Evolutionary conservation across 2,329 filamentous ascomycete genomes (phyloP).

Genomic region (Torrubiella hemipterigena): DNA sequence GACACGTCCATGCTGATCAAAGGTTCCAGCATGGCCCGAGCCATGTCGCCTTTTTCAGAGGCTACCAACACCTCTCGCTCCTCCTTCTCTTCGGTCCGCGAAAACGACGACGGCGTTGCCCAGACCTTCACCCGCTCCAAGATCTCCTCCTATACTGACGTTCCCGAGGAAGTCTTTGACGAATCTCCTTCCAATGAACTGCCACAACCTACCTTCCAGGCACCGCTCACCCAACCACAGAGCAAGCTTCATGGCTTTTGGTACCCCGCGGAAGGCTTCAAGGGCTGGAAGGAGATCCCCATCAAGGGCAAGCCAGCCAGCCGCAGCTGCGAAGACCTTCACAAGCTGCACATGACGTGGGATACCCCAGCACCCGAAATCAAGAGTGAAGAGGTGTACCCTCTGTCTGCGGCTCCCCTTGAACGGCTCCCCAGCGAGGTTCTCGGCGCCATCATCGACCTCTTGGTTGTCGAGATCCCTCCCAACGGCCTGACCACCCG

Average conservation of each 20-base stretch:
- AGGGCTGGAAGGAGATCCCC: slow-evolving; percentile 51
- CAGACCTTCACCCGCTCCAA: slow-evolving; percentile 54
- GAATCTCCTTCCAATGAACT: slow-evolving; percentile 31
- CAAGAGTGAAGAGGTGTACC: slow-evolving; percentile 16
- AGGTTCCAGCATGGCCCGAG: slow-evolving; percentile 22
- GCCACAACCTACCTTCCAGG: slow-evolving; percentile 32
- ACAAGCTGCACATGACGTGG: slow-evolving; percentile 43
- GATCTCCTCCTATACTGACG: slow-evolving; percentile 43
- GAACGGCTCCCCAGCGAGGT: slow-evolving; percentile 61
- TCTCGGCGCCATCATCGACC: slow-evolving; percentile 64
- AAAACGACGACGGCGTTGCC: slow-evolving; percentile 44
- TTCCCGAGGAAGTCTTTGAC: slow-evolving; percentile 39
- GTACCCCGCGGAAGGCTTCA: slow-evolving; percentile 45
- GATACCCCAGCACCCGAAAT: slow-evolving; percentile 25
- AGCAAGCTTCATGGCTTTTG: slow-evolving; percentile 47
- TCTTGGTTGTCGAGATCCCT: slow-evolving; percentile 60
- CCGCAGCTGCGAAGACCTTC: slow-evolving; percentile 49
- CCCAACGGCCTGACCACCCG: slow-evolving; percentile 62
- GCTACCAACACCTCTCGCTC: slow-evolving; percentile 31
- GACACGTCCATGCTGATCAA: slow-evolving; percentile 21
- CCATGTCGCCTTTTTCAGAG: slow-evolving; percentile 23
- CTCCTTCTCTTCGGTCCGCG: slow-evolving; percentile 51
- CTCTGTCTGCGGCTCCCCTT: slow-evolving; percentile 41
- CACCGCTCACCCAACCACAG: slow-evolving; percentile 41
- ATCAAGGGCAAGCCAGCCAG: slow-evolving; percentile 47